These are phyloP conservation scores for Bipolaris bicolor DNA, from an alignment of 2,329 filamentous ascomycete genomes.

Conservation along the genomic window DNA sequence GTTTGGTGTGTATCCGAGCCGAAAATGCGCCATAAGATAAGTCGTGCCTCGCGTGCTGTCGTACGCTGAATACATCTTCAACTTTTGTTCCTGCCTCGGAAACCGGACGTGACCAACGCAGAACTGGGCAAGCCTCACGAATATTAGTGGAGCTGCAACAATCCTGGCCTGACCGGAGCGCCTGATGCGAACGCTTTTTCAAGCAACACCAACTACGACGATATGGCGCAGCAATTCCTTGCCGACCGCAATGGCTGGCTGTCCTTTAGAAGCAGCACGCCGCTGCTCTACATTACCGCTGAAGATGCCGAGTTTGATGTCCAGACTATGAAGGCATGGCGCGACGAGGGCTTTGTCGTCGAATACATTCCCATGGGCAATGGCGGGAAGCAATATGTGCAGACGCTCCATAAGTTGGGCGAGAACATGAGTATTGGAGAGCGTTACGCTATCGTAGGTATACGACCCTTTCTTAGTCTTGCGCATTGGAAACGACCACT, in stretches of 20 bases:
- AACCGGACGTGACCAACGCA: conserved; percentile 5
- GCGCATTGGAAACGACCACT: conserved; percentile 5
- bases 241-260: conserved; percentile 48
- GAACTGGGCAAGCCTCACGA: conserved; percentile 7
- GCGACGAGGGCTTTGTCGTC: conserved; percentile 65
- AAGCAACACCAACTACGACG: conserved; percentile 3
- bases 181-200: conserved; percentile 3
- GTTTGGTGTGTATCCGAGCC: conserved; percentile 6
- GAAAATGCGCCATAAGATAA: conserved; percentile 7
- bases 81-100: neutral
- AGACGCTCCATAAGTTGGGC: conserved; percentile 57
- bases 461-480: conserved; percentile 25
- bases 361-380: conserved; percentile 62
- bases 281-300: conserved; percentile 57
- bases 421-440: conserved; percentile 64
- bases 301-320: conserved; percentile 64
- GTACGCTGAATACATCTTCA: neutral
- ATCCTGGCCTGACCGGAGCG: conserved; percentile 7
- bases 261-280: conserved; percentile 51
- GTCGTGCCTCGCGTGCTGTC: neutral
- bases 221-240: conserved; percentile 47
- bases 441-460: conserved; percentile 68
- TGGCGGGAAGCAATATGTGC: conserved; percentile 56
- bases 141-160: conserved; percentile 13
- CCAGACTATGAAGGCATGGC: conserved; percentile 61